Evolutionary conservation across 2,329 filamentous ascomycete species (phyloP).

Genomic region (Plenodomus lindquistii): DNA sequence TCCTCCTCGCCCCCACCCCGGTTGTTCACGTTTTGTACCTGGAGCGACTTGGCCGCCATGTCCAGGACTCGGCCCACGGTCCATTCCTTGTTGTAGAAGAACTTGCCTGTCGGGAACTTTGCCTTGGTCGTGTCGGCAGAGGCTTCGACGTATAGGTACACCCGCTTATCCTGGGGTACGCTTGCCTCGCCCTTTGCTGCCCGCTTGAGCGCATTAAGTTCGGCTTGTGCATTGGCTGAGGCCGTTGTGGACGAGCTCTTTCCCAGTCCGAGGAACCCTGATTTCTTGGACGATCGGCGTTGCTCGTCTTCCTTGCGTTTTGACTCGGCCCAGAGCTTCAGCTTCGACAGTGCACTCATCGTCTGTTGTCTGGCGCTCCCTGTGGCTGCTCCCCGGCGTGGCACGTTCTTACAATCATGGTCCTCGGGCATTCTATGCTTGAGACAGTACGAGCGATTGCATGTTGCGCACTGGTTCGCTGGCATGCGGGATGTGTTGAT

Average conservation of each 20-base stretch:
- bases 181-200: constrained; percentile 89
- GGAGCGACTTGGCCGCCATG: constrained; percentile 73
- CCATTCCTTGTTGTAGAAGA: constrained; percentile 69
- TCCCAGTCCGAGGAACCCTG: constrained; percentile 28
- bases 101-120: constrained; percentile 70
- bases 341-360: constrained; percentile 63
- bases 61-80: constrained; percentile 84
- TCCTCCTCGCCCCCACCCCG: constrained; percentile 74
- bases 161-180: constrained; percentile 76
- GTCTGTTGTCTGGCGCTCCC: neutral
- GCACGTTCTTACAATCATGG: constrained; percentile 79
- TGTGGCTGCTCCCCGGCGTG: constrained; percentile 49
- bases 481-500: constrained; percentile 70
- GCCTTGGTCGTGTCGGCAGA: constrained; percentile 82
- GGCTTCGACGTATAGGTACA: constrained; percentile 90
- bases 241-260: constrained; percentile 22
- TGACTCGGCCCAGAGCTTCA: constrained; percentile 78
- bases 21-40: constrained; percentile 85
- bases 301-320: constrained; percentile 75
- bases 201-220: constrained; percentile 79
- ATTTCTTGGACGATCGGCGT: constrained; percentile 24
- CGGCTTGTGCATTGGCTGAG: constrained; percentile 67
- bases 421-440: constrained; percentile 78
- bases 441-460: constrained; percentile 75
- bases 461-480: constrained; percentile 71